These are phyloP conservation scores for Microglena sp. DNA, from an alignment of 139 green algal species.

Conservation along the genomic window DNA sequence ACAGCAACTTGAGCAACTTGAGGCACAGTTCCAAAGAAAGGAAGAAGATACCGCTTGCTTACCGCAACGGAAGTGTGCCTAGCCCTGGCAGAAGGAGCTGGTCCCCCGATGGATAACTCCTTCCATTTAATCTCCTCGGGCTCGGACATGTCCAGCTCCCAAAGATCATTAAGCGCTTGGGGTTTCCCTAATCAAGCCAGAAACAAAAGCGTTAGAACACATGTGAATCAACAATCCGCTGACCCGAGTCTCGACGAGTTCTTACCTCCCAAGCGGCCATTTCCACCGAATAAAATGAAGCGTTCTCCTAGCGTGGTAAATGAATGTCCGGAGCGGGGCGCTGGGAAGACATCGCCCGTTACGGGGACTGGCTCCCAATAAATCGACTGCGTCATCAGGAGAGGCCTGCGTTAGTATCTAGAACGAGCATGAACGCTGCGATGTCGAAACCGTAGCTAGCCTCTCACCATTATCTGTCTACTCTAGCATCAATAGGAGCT, in stretches of 20 bases:
- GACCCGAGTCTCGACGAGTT: background rate
- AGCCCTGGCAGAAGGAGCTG: conserved; percentile 41
- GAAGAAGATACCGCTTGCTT: conserved; percentile 2
- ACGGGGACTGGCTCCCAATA: conserved; percentile 23
- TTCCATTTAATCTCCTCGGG: conserved; percentile 32
- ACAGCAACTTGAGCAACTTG: too few relatives aligned
- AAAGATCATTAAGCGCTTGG: conserved; percentile 62
- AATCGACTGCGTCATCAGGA: conserved; percentile 27
- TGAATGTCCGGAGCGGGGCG: conserved; percentile 58
- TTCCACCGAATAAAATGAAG: conserved; percentile 70
- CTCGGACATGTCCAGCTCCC: conserved; percentile 51
- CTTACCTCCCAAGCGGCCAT: conserved; percentile 45
- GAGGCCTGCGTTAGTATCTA: too few relatives aligned
- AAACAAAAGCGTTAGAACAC: background rate
- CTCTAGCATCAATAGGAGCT: too few relatives aligned
- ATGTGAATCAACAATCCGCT: background rate
- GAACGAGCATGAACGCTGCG: too few relatives aligned
- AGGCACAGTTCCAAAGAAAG: background rate
- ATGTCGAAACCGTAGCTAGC: too few relatives aligned
- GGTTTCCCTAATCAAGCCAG: conserved; percentile 47
- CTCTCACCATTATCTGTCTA: too few relatives aligned
- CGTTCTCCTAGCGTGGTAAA: conserved; percentile 55
- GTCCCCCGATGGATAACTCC: background rate
- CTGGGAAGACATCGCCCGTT: conserved; percentile 19
- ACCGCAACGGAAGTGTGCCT: conserved; percentile 58